Conservation (phyloP, 1,139 yeast species). For the Diutina neorugosa region DNA sequence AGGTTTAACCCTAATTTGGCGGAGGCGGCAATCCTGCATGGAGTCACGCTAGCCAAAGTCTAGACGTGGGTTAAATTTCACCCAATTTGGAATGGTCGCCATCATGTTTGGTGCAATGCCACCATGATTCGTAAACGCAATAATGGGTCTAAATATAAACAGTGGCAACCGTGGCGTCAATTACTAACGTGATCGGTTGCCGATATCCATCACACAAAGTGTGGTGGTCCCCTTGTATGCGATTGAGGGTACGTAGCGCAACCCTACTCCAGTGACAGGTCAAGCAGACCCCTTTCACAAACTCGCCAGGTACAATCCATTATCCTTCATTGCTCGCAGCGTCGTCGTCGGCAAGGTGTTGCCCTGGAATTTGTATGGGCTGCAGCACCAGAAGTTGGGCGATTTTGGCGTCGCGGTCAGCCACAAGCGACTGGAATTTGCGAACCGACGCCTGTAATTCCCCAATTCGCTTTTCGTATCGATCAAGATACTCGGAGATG, state of each 20-base stretch:
- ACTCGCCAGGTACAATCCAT: neutral
- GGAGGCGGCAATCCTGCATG: neutral
- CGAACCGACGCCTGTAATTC: neutral
- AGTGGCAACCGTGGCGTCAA: neutral
- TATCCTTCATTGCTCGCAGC: neutral
- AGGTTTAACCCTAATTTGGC: no score
- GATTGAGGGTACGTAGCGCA: no score
- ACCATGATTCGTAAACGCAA: neutral
- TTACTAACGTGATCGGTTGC: no score
- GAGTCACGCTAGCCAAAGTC: neutral
- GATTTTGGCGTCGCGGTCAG: neutral
- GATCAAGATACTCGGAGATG: neutral
- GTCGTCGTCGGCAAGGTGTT: neutral
- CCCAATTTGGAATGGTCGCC: neutral
- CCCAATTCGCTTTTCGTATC: neutral
- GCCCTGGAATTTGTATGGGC: neutral
- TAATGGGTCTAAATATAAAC: neutral
- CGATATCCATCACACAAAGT: neutral
- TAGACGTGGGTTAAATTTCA: neutral
- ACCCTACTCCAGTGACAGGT: neutral
- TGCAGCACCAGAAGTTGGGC: neutral
- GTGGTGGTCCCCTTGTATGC: no score
- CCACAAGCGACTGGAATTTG: neutral
- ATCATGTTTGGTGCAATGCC: neutral
- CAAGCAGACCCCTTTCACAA: neutral